Evolutionary conservation across 306 rosid species (phyloP).

Genomic region (Trichosanthes cucumerina): DNA sequence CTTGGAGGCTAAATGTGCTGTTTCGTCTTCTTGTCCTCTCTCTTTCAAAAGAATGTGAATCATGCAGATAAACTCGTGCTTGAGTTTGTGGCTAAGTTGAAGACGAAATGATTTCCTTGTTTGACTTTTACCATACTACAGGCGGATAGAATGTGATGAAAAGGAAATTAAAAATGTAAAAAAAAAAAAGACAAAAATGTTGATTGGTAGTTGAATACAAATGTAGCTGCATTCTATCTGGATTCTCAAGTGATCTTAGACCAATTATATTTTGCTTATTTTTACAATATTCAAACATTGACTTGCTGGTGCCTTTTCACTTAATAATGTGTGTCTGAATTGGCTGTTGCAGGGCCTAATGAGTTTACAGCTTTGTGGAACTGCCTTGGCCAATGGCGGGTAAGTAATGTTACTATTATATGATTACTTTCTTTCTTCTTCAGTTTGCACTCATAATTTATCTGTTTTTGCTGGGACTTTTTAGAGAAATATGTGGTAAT

Average conservation of each 20-base stretch:
- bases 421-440: background rate
- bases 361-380: conserved; percentile 71
- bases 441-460: background rate
- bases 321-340: conserved; percentile 16
- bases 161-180: background rate
- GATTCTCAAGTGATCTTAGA: background rate
- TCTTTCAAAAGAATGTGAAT: background rate
- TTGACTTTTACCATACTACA: background rate
- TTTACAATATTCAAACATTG: background rate
- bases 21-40: background rate
- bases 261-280: background rate
- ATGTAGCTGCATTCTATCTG: background rate
- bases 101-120: background rate
- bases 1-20: background rate
- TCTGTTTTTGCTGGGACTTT: background rate
- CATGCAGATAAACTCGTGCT: background rate
- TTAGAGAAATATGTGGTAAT: background rate
- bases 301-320: background rate
- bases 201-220: background rate
- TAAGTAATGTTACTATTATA: conserved; percentile 23
- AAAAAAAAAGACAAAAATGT: background rate
- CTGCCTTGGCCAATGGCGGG: conserved; percentile 86
- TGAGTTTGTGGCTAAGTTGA: background rate
- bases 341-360: conserved; percentile 43
- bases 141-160: background rate